Percentiles rank a stretch among this genome's conserved stretches.
Conservation (phyloP, 106 monocot genomes). For the Narthecium ossifragum region DNA sequence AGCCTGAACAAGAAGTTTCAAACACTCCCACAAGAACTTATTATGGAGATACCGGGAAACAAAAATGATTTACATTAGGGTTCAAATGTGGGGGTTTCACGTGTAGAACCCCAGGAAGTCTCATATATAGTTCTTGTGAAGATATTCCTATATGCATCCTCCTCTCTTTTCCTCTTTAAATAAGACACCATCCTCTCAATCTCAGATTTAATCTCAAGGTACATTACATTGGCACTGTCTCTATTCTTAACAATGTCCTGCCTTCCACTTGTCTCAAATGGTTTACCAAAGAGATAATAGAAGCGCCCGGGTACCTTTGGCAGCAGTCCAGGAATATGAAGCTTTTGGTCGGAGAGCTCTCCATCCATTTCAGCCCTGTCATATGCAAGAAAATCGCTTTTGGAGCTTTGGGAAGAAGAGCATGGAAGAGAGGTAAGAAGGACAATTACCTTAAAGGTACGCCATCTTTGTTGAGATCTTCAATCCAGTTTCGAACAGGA, state of each 20-base stretch:
- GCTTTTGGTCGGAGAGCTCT: slow-evolving; percentile 52
- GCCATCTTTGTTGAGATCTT: slow-evolving; percentile 38
- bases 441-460: slow-evolving; percentile 46
- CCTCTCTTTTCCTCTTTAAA: slow-evolving; percentile 77
- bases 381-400: no score
- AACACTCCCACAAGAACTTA: no score
- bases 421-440: no score
- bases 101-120: slow-evolving; percentile 27
- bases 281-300: slow-evolving; percentile 90
- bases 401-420: no score
- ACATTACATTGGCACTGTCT: slow-evolving; percentile 38
- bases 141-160: slow-evolving; percentile 72
- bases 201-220: slow-evolving; percentile 70
- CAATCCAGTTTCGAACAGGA: slow-evolving; percentile 31
- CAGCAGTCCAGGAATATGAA: slow-evolving; percentile 52
- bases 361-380: slow-evolving; percentile 43
- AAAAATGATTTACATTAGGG: slow-evolving; percentile 18
- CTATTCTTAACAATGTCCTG: slow-evolving; percentile 37
- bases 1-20: no score
- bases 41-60: no score
- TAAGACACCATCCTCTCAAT: slow-evolving; percentile 53
- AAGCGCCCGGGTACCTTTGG: slow-evolving; percentile 89
- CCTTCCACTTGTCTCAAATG: slow-evolving; percentile 62
- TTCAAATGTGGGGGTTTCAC: slow-evolving; percentile 61
- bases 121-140: slow-evolving; percentile 55